A percentile compares a stretch with the other conserved stretches of the same genome.
phyloP scores from a whole-genome alignment of 2,329 filamentous ascomycete species.

The Phaeosphaeriaceae sp. region DNA sequence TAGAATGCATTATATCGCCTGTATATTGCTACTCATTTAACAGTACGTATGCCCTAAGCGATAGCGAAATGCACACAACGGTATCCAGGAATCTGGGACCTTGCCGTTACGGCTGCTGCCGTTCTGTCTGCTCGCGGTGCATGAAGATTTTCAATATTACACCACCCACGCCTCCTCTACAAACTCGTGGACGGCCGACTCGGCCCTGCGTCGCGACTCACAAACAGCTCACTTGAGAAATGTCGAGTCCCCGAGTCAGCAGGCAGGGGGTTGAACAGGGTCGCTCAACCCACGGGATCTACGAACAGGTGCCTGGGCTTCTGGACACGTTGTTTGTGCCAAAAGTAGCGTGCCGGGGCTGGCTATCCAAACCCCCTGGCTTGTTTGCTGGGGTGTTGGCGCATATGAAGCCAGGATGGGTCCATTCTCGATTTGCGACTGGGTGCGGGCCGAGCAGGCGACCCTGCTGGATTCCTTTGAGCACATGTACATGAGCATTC shows the following conservation, averaged over 20 bases:
- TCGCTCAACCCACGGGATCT: slow-evolving; percentile 44
- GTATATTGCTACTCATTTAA: slow-evolving; percentile 43
- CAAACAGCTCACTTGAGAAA: slow-evolving; percentile 1
- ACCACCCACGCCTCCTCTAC: slow-evolving; percentile 7
- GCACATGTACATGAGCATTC: slow-evolving; percentile 6
- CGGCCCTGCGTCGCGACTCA: slow-evolving; percentile 16
- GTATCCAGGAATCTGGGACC: slow-evolving; percentile 26
- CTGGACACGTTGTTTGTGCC: slow-evolving; percentile 44
- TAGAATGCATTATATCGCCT: slow-evolving; percentile 39
- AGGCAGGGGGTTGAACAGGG: slow-evolving; percentile 18
- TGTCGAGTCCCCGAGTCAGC: slow-evolving; percentile 13
- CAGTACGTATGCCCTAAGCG: slow-evolving; percentile 36
- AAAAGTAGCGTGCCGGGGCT: slow-evolving; percentile 37
- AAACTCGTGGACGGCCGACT: slow-evolving; percentile 7
- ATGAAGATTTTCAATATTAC: slow-evolving; percentile 6
- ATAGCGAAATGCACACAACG: slow-evolving; percentile 24
- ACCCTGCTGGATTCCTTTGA: slow-evolving; percentile 27
- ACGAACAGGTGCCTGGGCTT: slow-evolving; percentile 46
- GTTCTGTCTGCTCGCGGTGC: slow-evolving; percentile 17
- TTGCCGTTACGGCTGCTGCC: slow-evolving; percentile 27
- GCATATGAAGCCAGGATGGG: slow-evolving; percentile 24
- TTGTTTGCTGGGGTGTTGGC: slow-evolving; percentile 17
- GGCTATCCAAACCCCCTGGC: slow-evolving; percentile 17
- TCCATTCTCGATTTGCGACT: slow-evolving; percentile 45
- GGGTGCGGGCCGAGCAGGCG: slow-evolving; percentile 43